phyloP scores from a whole-genome alignment of 371 early-diverging fungal species.

The Blyttiomyces sp. region DNA sequence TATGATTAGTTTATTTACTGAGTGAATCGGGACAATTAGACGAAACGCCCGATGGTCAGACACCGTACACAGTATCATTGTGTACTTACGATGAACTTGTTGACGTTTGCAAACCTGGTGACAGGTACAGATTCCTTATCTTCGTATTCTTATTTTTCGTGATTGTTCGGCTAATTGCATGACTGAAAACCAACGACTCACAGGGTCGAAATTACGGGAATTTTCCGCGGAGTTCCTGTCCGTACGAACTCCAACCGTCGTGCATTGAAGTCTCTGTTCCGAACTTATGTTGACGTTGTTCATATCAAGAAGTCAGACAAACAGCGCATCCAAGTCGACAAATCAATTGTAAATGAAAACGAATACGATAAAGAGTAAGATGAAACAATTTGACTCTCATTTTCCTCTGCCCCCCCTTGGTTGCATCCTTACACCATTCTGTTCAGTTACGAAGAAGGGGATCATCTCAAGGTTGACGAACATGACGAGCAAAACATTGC shows the following conservation, averaged over 20 bases:
- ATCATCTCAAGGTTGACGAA: constrained; percentile 57
- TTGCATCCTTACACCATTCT: neutral
- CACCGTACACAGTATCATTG: constrained; percentile 96
- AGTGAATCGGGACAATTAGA: constrained; percentile 48
- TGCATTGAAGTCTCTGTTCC: constrained; percentile 90
- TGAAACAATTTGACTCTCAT: neutral
- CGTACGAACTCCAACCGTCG: constrained; percentile 91
- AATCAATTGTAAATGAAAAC: constrained; percentile 40
- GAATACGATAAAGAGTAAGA: constrained; percentile 49
- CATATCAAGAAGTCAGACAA: constrained; percentile 81
- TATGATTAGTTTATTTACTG: neutral
- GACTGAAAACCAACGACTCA: neutral
- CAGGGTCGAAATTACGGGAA: constrained; percentile 91
- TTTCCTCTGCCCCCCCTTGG: neutral
- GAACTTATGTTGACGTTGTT: constrained; percentile 96
- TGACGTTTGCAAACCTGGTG: constrained; percentile 96
- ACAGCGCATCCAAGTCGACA: constrained; percentile 61
- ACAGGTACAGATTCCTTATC: constrained; percentile 52
- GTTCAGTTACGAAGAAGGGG: constrained; percentile 60
- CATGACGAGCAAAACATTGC: constrained; percentile 62
- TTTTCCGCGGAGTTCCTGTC: constrained; percentile 96
- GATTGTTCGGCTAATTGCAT: neutral
- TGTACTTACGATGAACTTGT: constrained; percentile 93
- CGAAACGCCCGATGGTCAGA: constrained; percentile 97
- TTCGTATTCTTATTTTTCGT: neutral